Base-by-base conservation (phyloP, 306 rosid species). In the Quillaja saponaria region DNA sequence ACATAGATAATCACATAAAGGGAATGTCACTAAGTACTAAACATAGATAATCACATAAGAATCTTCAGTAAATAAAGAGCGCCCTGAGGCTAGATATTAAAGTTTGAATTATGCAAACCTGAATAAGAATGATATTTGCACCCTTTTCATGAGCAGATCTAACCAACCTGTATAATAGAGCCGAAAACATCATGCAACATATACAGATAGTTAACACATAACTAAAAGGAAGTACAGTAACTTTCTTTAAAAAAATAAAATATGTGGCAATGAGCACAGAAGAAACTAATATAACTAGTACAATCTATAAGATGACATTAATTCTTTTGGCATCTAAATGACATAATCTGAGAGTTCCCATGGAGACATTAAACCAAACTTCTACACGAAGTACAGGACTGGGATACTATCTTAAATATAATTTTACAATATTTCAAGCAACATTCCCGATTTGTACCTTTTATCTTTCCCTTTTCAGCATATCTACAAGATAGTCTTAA, bases 121-220 rank as follows among this genome's bases (percentile, higher is more conserved):
- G 98, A 72, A 92, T 81, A 35, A 92, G 96, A 71, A 92, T 67
- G 39, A 92, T 86, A 68, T 82, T 84, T 39, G 96, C 96, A 49
- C 98, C 98, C 61, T 71, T 76, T 16, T 78, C 74, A 77, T 92
- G 95, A 55, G 95, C 96, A 65, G 73, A 87, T 88, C 96, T 79
- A 69, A 92, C 86, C 40, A 88, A 76, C 81, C 98, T 92, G 90
- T 67, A 79, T 2, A 66, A 50, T 28, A 21, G 62, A 65, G 13
- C 3, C 61, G 63, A 58, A 69, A 61, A 39, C 59, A 66, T 61
- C 66, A 69, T 34, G 59, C 59, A 34, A 44, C 61, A 40, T 12
- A 21, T 35, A 50, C 15, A 61, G 45, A 40, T 16, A 18, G 44
- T 11, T 28, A 64, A 61, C 15, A 37, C 15, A 17, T 21, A 51